phyloP scores from a whole-genome alignment of 2,329 filamentous ascomycete genomes.

The Biscogniauxia sp. region DNA sequence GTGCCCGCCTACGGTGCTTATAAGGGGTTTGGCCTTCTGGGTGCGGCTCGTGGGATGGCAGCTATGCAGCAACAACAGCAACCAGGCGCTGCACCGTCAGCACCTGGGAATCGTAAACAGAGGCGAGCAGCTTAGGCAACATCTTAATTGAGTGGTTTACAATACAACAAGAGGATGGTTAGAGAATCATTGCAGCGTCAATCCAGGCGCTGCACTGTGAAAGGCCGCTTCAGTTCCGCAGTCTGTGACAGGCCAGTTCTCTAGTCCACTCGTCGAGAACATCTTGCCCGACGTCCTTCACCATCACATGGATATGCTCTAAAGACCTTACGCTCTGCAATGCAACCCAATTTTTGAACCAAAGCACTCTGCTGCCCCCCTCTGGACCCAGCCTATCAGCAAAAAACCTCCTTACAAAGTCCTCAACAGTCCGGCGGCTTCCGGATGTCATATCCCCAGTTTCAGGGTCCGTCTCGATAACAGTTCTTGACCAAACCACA shows the following conservation, averaged over 20 bases:
- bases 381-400: slow-evolving; percentile 50
- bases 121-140: slow-evolving; percentile 48
- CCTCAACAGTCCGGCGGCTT: slow-evolving; percentile 61
- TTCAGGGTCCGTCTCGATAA: slow-evolving; percentile 66
- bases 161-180: background rate
- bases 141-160: background rate
- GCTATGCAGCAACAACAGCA: slow-evolving; percentile 42
- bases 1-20: slow-evolving; percentile 56
- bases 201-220: background rate
- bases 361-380: slow-evolving; percentile 59
- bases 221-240: slow-evolving; percentile 16
- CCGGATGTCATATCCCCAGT: slow-evolving; percentile 71
- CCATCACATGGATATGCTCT: slow-evolving; percentile 84
- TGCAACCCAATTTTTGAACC: slow-evolving; percentile 94
- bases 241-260: slow-evolving; percentile 40
- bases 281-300: slow-evolving; percentile 52
- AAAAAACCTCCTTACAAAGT: slow-evolving; percentile 71
- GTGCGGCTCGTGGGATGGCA: slow-evolving; percentile 54
- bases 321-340: slow-evolving; percentile 84
- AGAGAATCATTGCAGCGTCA: background rate
- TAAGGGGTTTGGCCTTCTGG: slow-evolving; percentile 53
- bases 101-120: slow-evolving; percentile 52
- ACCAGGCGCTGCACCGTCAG: slow-evolving; percentile 32
- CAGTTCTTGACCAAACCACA: slow-evolving; percentile 88
- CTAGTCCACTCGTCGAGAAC: slow-evolving; percentile 54